Base-by-base conservation (phyloP, 768 basidiomycete species). In the Tylopilus intermedius region DNA sequence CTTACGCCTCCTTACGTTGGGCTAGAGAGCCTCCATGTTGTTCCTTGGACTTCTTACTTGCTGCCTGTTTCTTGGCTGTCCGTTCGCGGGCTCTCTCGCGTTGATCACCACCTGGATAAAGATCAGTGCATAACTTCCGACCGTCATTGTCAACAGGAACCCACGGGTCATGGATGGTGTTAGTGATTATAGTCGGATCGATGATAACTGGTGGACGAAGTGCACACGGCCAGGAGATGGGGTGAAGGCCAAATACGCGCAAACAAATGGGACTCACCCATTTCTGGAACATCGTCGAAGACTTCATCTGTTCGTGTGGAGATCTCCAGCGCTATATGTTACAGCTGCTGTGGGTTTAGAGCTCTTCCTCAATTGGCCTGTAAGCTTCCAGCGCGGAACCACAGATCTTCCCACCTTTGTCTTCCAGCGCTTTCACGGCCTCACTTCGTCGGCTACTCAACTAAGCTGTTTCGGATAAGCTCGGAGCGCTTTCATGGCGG, bases 1-100 rank as follows among this genome's bases (percentile, higher is more conserved):
- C 86, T 71, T 73, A 90, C 88, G 73, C 74, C 73, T 90, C 88
- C 71, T 83, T 86, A 61, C 88, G 80, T 70, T 86, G 83, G 46
- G 80, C 78, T 35, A 90, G 74, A 44, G 45, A 72, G 1, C 15
- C 15, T 3, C 2, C 37, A 37, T 37, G 37, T 69, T 89, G 37
- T 69, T 89, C 87, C 71, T 89, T 90, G 37, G 81, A 67, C 70
- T 87, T 85, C 48, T 70, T 70, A 13, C 57, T 50, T 7, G 73
- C 70, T 1, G 77, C 77, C 13, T 73, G 69, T 71, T 88, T 90
- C 74, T 91, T 91, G 73, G 82, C 81, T 13, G 86, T 82, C 66
- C 81, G 84, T 21, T 72, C 69, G 58, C 89, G 86, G 68, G 86
- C 89, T 68, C 72, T 76, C 7, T 91, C 89, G 48, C 89, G 80